Conservation (phyloP, 2,329 filamentous ascomycete species). For the Penicillium sp. region DNA sequence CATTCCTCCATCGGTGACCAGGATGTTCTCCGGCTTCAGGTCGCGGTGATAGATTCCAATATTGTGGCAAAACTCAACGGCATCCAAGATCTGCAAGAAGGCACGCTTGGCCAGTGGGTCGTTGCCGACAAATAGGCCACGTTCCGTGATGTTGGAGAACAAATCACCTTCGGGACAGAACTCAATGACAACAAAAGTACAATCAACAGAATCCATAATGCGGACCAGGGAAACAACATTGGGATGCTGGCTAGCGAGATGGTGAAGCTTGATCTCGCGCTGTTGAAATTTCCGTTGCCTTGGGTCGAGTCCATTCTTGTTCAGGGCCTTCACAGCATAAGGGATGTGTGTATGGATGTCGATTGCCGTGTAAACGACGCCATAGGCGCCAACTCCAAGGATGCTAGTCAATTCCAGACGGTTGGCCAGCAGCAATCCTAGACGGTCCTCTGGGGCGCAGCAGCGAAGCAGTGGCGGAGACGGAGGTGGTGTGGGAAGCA, state of each 20-base stretch:
- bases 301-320: slow-evolving; percentile 85
- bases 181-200: slow-evolving; percentile 93
- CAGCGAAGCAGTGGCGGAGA: slow-evolving; percentile 47
- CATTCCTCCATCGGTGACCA: slow-evolving; percentile 82
- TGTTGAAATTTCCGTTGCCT: slow-evolving; percentile 88
- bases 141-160: slow-evolving; percentile 96
- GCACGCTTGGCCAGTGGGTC: slow-evolving; percentile 80
- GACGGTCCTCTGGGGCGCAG: slow-evolving; percentile 71
- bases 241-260: slow-evolving; percentile 79
- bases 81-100: slow-evolving; percentile 94
- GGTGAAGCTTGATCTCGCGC: slow-evolving; percentile 87
- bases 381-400: slow-evolving; percentile 90
- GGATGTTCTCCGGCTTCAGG: slow-evolving; percentile 95
- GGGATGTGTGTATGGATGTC: slow-evolving; percentile 75
- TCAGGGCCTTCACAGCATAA: slow-evolving; percentile 95
- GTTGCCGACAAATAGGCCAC: slow-evolving; percentile 87
- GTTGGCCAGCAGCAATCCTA: slow-evolving; percentile 79
- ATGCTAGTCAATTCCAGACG: slow-evolving; percentile 79
- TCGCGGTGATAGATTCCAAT: slow-evolving; percentile 95
- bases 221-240: slow-evolving; percentile 93
- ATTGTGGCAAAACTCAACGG: slow-evolving; percentile 90
- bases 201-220: slow-evolving; percentile 87
- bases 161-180: slow-evolving; percentile 96
- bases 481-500: slow-evolving; percentile 45
- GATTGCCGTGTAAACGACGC: slow-evolving; percentile 86